Conservation (phyloP, 257 asterid species). For the Haberlea rhodopensis region DNA sequence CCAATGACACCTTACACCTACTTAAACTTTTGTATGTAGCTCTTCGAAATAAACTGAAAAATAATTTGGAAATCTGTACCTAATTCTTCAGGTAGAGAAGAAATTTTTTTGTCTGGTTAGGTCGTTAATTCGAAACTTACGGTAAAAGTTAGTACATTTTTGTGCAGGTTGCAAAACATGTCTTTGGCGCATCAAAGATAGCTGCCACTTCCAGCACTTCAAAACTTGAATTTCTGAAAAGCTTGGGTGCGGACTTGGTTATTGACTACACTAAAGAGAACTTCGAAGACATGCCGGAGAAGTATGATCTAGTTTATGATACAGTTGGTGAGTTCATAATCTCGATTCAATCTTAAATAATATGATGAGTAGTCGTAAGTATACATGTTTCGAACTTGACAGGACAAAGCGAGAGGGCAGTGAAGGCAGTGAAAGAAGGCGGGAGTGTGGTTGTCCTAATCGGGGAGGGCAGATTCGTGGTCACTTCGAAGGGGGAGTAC, state of each 20-base stretch:
- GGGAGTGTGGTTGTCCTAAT: conserved; percentile 76
- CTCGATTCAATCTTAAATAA: background rate
- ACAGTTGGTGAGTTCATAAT: conserved; percentile 63
- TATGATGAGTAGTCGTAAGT: too few relatives aligned
- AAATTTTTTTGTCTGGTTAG: background rate
- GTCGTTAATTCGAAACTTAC: background rate
- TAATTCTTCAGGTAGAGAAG: too few relatives aligned
- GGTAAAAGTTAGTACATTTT: background rate
- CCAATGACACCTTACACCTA: too few relatives aligned
- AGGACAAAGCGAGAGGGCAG: conserved; percentile 89
- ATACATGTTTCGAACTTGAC: conserved; percentile 20
- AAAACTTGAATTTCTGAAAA: conserved; percentile 60
- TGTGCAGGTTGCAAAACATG: conserved; percentile 77
- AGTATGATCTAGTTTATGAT: conserved; percentile 74
- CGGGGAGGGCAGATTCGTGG: conserved; percentile 77
- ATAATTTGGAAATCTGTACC: too few relatives aligned
- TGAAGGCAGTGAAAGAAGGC: conserved; percentile 79
- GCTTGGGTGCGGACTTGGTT: conserved; percentile 77
- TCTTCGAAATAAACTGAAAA: too few relatives aligned
- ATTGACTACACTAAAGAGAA: conserved; percentile 86
- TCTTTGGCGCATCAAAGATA: conserved; percentile 81
- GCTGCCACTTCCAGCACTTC: conserved; percentile 83
- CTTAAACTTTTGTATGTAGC: too few relatives aligned
- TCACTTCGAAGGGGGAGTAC: conserved; percentile 66
- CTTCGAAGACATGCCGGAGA: conserved; percentile 67